A percentile compares a stretch with the other conserved stretches of the same genome.
phyloP scores from a whole-genome alignment of 176 grass and related monocot genomes.

The sorghum (Sorghum bicolor) region Sorghum_bicolor_NCBIv3 NC_012878.2:50634001-50634500 shows the following conservation, averaged over 20 bases:
- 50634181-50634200: neutral
- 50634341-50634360: neutral
- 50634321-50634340: neutral
- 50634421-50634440: neutral
- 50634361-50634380: neutral
- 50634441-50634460: neutral
- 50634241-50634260: slow-evolving; percentile 7
- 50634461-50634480: neutral
- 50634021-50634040: neutral
- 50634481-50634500: neutral
- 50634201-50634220: neutral
- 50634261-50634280: neutral
- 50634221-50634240: neutral
- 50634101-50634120: slow-evolving; percentile 49
- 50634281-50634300: neutral
- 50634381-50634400: slow-evolving; percentile 4
- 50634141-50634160: neutral
- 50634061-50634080: slow-evolving; percentile 58
- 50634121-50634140: slow-evolving; percentile 49
- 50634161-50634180: neutral
- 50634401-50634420: neutral
- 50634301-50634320: neutral
- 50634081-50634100: slow-evolving; percentile 77
- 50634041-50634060: slow-evolving; percentile 63
- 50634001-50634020: slow-evolving; percentile 4